Percentiles rank a stretch among this genome's conserved stretches.
These are phyloP conservation scores for Paramecium caudatum DNA, from an alignment of 73 alveolate genomes.

Conservation along the genomic window DNA sequence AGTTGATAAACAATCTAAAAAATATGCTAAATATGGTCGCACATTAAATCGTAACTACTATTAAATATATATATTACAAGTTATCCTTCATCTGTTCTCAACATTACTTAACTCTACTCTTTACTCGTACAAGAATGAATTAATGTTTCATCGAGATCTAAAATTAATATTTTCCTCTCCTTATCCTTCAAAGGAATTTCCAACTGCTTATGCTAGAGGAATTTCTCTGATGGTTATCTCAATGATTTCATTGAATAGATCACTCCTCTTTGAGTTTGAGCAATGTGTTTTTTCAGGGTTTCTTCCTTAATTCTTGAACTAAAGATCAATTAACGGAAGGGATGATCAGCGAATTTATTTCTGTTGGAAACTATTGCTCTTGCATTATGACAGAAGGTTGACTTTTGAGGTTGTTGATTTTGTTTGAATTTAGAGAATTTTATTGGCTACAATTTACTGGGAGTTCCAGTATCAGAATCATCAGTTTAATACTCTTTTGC, in stretches of 20 bases:
- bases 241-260: slow-evolving; percentile 60
- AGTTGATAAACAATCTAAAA: slow-evolving; percentile 82
- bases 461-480: slow-evolving; percentile 64
- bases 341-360: slow-evolving; percentile 30
- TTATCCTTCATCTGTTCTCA: slow-evolving; percentile 54
- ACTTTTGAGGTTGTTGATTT: not conserved
- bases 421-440: slow-evolving; percentile 32
- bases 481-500: slow-evolving; percentile 48
- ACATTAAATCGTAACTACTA: slow-evolving; percentile 86
- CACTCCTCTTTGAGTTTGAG: slow-evolving; percentile 57
- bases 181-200: slow-evolving; percentile 29
- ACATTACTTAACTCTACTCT: slow-evolving; percentile 42
- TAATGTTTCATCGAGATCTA: slow-evolving; percentile 92
- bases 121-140: slow-evolving; percentile 80
- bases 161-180: slow-evolving; percentile 81
- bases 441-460: not conserved
- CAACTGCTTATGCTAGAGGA: not conserved
- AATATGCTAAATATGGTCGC: slow-evolving; percentile 85
- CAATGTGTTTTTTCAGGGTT: slow-evolving; percentile 45
- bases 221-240: slow-evolving; percentile 70
- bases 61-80: not conserved
- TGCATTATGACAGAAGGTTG: not conserved
- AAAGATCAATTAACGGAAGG: slow-evolving; percentile 68
- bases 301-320: slow-evolving; percentile 26
- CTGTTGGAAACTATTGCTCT: not conserved